Evolutionary conservation across 208 protist genomes (phyloP), one percentile per base, ranked within the genome.

Genomic region (Acanthamoeba polyphaga): DNA sequence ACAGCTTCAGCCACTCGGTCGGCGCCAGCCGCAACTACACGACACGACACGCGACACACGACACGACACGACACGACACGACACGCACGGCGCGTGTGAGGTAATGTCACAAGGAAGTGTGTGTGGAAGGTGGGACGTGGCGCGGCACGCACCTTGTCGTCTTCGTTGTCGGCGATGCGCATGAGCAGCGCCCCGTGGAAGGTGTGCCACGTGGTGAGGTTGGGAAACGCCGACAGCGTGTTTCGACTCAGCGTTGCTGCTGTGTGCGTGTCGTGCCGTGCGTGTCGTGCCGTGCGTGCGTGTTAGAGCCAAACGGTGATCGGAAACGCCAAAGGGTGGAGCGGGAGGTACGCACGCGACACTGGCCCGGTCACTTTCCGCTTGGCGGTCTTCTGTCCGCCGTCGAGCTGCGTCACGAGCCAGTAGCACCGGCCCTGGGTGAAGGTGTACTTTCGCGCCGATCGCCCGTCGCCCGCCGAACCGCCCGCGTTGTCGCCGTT

Each of bases 131-230:
- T 3, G 72, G 32, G 34, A 38, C 8, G 22, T 17, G 46, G 38
- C 8, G 89, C 1, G 32, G 10, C 13, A 19, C 27, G 64, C 43
- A 84, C 29, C 53, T 84, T 80, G 10, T 94, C 90, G 90, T 94
- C 90, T 46, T 94, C 90, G 53, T 78, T 68, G 38, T 94, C 90
- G 51, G 64, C 27, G 15, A 62, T 58, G 34, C 90, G 58, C 5
- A 68, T 53, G 22, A 94, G 90, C 38, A 94, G 70, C 2, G 90
- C 72, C 24, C 34, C 46, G 32, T 94, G 90, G 34, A 84, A 94
- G 22, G 27, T 9, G 29, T 80, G 19, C 90, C 90, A 94, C 53
- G 87, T 53, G 17, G 60, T 78, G 32, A 92, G 78, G 78, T 38
- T 87, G 17, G 78, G 78, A 32, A 64, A 87, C 32, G 15, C 7